These are phyloP conservation scores for Alternaria arbusti DNA, from an alignment of 2,329 filamentous ascomycete species.

Conservation along the genomic window DNA sequence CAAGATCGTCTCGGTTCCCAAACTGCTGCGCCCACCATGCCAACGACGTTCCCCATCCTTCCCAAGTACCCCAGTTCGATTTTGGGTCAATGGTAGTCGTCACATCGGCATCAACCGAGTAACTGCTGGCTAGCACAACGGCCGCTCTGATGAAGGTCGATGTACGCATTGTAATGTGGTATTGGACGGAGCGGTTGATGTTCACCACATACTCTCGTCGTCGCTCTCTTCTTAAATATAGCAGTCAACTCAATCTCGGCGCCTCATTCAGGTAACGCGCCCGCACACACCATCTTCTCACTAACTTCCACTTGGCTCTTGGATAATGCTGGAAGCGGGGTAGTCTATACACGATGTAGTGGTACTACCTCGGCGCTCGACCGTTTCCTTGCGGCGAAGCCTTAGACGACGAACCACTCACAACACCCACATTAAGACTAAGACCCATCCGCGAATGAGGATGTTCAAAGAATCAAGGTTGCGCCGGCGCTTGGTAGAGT, in stretches of 20 bases:
- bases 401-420: not conserved
- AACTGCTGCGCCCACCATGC: slow-evolving; percentile 15
- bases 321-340: not conserved
- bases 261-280: not conserved
- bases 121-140: slow-evolving; percentile 1
- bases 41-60: slow-evolving; percentile 13
- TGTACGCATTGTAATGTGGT: slow-evolving; percentile 1
- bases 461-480: not conserved
- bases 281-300: not conserved
- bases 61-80: slow-evolving; percentile 12
- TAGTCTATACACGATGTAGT: not conserved
- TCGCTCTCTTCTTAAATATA: not conserved
- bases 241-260: not conserved
- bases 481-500: not conserved
- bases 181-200: not conserved
- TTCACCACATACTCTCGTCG: not conserved
- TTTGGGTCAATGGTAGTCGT: slow-evolving; percentile 10
- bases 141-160: slow-evolving; percentile 1
- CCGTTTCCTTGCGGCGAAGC: not conserved
- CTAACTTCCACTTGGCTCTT: not conserved
- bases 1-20: slow-evolving; percentile 8
- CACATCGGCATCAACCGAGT: slow-evolving; percentile 2
- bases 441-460: not conserved
- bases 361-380: not conserved
- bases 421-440: not conserved